Base-by-base conservation (phyloP, 768 basidiomycete genomes). In the Mycena indigotica region DNA sequence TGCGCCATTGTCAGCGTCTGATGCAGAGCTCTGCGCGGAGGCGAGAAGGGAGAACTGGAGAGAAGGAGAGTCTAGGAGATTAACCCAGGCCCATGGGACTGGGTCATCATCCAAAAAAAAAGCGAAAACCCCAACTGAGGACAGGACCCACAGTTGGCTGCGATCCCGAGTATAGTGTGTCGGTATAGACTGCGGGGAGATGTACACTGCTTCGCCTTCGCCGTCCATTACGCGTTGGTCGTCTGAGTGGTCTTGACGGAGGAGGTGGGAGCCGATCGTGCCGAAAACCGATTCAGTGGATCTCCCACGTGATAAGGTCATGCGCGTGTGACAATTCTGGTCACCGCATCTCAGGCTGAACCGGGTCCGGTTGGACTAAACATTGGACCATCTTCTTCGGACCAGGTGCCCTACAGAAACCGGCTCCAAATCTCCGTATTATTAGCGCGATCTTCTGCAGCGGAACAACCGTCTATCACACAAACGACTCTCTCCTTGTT, bases 81-180 rank as follows among this genome's bases (percentile, higher is more conserved):
- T 26, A 48, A 69, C 65, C 73, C 72, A 67, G 55, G 63, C 28
- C 73, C 74, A 70, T 64, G 72, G 71, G 67, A 63, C 72, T 68
- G 73, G 60, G 28, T 26, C 56, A 55, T 59, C 58, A 63, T 21
- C 41, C 41, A 6, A n/a, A n/a, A n/a, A n/a, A n/a, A n/a, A n/a
- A n/a, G n/a, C n/a, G n/a, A n/a, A n/a, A n/a, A n/a, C 32, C 32
- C 32, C 17, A 17, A 17, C 32, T 17, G 17, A 35, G 17, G 17
- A 17, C 8, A 35, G 32, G 32, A 35, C 32, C 10, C 32, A 35
- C 32, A 35, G 32, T 35, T 35, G 8, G 17, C 32, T 35, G 10
- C 32, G 32, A 17, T 35, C 32, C 32, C 32, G 32, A 8, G 32
- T 17, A 35, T 35, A 35, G 32, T 35, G 8, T 8, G 32, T 8